A percentile compares a stretch with the other conserved stretches of the same genome.
These are phyloP conservation scores for Plantago major DNA, from an alignment of 257 asterid genomes.

Conservation along the genomic window DNA sequence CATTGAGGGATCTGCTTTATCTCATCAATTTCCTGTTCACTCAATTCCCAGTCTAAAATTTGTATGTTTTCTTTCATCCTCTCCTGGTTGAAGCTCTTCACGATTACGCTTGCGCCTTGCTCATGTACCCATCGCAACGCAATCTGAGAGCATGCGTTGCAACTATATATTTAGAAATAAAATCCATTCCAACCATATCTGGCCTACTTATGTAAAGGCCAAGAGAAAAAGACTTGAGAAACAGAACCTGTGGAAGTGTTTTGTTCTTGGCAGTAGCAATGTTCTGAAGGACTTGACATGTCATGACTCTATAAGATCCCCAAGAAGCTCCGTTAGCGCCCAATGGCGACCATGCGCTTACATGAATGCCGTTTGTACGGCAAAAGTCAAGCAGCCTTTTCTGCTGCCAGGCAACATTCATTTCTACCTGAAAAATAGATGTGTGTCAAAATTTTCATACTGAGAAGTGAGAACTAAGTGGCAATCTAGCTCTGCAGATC, in stretches of 20 bases:
- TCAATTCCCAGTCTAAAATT: constrained; percentile 31
- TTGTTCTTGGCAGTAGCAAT: constrained; percentile 35
- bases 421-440: constrained; percentile 41
- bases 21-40: constrained; percentile 22
- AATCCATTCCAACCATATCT: too few relatives aligned
- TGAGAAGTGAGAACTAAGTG: too few relatives aligned
- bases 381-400: constrained; percentile 33
- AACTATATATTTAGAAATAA: neutral
- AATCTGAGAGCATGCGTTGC: constrained; percentile 15
- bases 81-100: constrained; percentile 32
- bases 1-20: constrained; percentile 35
- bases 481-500: too few relatives aligned
- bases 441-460: neutral
- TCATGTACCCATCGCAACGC: constrained; percentile 37
- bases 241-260: constrained; percentile 38
- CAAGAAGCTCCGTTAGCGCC: constrained; percentile 37
- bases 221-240: too few relatives aligned
- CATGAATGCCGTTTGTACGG: constrained; percentile 30
- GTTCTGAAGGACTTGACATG: constrained; percentile 27
- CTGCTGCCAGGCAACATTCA: constrained; percentile 59
- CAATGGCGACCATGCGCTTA: constrained; percentile 53
- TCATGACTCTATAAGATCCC: constrained; percentile 44
- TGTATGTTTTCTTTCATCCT: constrained; percentile 32
- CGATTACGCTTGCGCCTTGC: constrained; percentile 24
- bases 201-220: too few relatives aligned